Evolutionary conservation across 495 filamentous ascomycete species (phyloP), one percentile per base, ranked within the genome.

Genomic region (Gamarada debralockiae): DNA sequence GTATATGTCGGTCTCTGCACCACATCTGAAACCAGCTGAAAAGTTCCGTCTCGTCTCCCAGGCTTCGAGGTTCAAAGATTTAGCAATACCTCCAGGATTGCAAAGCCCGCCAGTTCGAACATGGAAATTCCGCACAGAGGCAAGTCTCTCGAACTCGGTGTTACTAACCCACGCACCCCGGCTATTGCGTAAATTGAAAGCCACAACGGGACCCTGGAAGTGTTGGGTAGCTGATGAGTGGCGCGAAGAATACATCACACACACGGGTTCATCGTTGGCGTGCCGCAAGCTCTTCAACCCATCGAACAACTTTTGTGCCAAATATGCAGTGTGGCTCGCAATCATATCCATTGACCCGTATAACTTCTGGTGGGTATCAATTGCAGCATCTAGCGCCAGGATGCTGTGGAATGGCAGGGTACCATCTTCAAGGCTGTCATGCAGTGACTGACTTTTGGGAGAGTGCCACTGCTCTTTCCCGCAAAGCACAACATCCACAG

Each of bases 381-480:
- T 68, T 2, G 91, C 92, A 1, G 78, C 69, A 55, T 85, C 82
- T 12, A 96, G 67, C 1, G 91, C 92, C 34, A 95, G 71, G 46
- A 96, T 96, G 59, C 67, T 95, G 63, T 97, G 92, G 49, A 95
- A 83, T 10, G 92, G 88, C 17, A 93, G 67, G 1, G 92, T 96
- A 5, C 92, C 92, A 69, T 97, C 91, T 64, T 97, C 92, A 6
- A 97, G 74, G 20, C 75, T 75, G 24, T 89, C 87, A 63, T 96
- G 90, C 0, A 92, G 72, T n/a, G 77, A 77, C 6, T 82, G 74
- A 20, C 72, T 70, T 61, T 92, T 93, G 46, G 80, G 77, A 1
- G 81, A 83, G 72, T 92, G 85, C 84, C 87, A 95, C 50, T 78
- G 74, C 56, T 83, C 82, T 55, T 73, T 80, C 21, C 72, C 61